Conservation (phyloP, 1,284 basidiomycete species). For the Violaceomyces palustris region DNA sequence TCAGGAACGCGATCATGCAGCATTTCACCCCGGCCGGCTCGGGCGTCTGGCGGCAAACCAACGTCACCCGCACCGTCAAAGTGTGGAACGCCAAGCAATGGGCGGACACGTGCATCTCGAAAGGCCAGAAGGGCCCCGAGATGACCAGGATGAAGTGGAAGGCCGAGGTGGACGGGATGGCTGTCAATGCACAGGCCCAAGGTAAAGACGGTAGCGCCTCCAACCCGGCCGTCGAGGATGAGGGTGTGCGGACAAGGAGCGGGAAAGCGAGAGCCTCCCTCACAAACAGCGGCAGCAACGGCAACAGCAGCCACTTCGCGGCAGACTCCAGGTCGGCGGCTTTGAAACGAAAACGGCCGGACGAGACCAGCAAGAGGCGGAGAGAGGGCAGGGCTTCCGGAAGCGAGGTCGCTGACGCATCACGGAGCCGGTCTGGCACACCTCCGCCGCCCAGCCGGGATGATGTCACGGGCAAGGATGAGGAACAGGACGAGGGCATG, state of each 20-base stretch:
- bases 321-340: too few relatives aligned
- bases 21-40: slow-evolving; percentile 44
- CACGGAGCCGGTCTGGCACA: slow-evolving; percentile 4
- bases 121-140: slow-evolving; percentile 42
- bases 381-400: slow-evolving; percentile 11
- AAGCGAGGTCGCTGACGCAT: slow-evolving; percentile 2
- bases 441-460: slow-evolving; percentile 2
- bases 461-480: too few relatives aligned
- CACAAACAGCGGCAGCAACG: too few relatives aligned
- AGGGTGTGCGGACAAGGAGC: slow-evolving; percentile 41
- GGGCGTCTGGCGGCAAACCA: slow-evolving; percentile 50
- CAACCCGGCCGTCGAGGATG: slow-evolving; percentile 13
- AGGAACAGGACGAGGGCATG: too few relatives aligned
- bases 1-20: slow-evolving; percentile 48
- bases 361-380: slow-evolving; percentile 1
- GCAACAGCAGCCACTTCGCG: too few relatives aligned
- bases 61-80: slow-evolving; percentile 44
- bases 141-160: slow-evolving; percentile 46
- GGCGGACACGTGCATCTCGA: slow-evolving; percentile 37
- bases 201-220: too few relatives aligned
- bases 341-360: too few relatives aligned
- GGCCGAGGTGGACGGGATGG: slow-evolving; percentile 27
- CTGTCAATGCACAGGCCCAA: background rate
- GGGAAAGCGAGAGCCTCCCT: slow-evolving; percentile 18
- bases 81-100: slow-evolving; percentile 50